Evolutionary conservation across 2,329 filamentous ascomycete genomes (phyloP), one percentile per base, ranked within the genome.

Genomic region (Paraconiothyrium sp.): DNA sequence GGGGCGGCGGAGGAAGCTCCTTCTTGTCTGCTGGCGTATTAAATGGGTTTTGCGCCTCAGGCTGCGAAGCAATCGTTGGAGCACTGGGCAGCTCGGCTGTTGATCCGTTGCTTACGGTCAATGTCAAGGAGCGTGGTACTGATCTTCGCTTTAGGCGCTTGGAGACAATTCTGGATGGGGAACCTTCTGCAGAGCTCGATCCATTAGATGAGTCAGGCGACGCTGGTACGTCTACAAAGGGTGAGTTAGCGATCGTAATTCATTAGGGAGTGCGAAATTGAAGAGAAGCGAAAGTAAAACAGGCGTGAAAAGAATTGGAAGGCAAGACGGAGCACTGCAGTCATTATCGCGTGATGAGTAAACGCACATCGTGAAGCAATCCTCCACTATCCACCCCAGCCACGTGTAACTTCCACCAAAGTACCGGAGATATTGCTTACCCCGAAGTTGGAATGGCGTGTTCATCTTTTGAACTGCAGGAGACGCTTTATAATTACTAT

Each of bases 31-130:
- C 65, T 34, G 69, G 59, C 49, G 58, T 50, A 24, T 58, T 48
- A 13, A 67, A 56, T 2, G 66, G 67, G 27, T 64, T 63, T 50
- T 65, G 58, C 30, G 52, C 37, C 50, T 58, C 55, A 22, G 65
- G 54, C 35, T 46, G 61, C 34, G 58, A 58, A 16, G 68, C 59
- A 11, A 68, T 50, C 52, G 55, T 58, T 39, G 74, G 72, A 37
- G 68, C 67, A 20, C 70, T 64, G 37, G 73, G 75, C 11, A 77
- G 59, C 11, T 63, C 63, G 8, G 76, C 77, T 39, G 77, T 79
- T n/a, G 77, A 72, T 47, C 77, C 77, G 72, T 79, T 79, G 68
- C 76, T 78, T 32, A 66, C 62, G 32, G 61, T 64, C 11, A 79
- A 66, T 32, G 67, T 77, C 8, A 79, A 70, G 9, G 72, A 72